Evolutionary conservation across 306 rosid genomes (phyloP).

Genomic region (Morella rubra): DNA sequence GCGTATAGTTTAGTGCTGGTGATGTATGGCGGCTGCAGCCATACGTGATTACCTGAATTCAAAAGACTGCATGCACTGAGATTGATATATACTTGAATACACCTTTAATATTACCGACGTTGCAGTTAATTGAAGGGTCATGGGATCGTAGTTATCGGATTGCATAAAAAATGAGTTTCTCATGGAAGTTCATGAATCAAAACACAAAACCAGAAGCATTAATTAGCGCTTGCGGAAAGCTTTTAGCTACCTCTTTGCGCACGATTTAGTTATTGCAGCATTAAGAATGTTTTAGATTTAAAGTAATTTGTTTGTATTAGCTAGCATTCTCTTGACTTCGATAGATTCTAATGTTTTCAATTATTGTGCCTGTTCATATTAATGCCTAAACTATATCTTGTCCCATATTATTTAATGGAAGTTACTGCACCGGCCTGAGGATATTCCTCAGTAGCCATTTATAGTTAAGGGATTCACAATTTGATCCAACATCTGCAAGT

Average conservation of each 20-base stretch:
- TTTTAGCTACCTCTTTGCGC: background rate
- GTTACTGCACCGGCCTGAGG: too few species aligned
- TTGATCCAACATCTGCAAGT: too few species aligned
- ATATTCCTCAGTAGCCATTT: too few species aligned
- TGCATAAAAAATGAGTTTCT: background rate
- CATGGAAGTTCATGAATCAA: slow-evolving; percentile 16
- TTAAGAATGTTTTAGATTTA: slow-evolving; percentile 4
- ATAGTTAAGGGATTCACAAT: too few species aligned
- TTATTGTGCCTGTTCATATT: too few species aligned
- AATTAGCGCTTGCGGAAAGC: background rate
- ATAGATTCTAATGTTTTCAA: too few species aligned
- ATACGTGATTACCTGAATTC: background rate
- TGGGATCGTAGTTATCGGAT: slow-evolving; percentile 25
- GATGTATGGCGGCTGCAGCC: slow-evolving; percentile 2
- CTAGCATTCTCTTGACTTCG: too few species aligned
- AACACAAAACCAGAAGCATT: background rate
- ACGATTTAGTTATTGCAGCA: background rate
- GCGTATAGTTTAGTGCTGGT: background rate
- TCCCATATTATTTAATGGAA: too few species aligned
- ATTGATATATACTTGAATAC: background rate
- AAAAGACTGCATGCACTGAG: background rate
- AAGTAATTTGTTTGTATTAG: background rate
- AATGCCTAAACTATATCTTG: too few species aligned
- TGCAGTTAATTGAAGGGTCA: background rate
- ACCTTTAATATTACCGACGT: slow-evolving; percentile 2